Evolutionary conservation across 2,329 filamentous ascomycete species (phyloP).

Genomic region (Ophiostoma fasciatum): DNA sequence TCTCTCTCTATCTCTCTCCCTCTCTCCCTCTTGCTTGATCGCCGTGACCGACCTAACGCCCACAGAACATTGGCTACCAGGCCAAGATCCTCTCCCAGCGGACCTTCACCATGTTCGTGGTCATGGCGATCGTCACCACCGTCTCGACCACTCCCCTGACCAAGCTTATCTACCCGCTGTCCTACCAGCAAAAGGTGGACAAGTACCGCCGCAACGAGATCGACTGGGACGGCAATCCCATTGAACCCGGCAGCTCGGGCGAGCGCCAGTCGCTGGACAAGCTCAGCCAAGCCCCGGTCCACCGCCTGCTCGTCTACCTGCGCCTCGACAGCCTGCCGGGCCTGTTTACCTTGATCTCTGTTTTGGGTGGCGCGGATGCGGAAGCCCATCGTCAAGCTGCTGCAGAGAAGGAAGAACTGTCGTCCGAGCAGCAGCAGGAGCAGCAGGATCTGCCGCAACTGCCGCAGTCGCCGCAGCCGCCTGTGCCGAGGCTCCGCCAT

Average conservation of each 20-base stretch:
- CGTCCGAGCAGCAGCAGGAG: conserved; percentile 15
- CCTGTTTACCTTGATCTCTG: conserved; percentile 65
- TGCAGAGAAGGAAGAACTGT: not conserved
- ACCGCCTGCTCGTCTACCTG: conserved; percentile 62
- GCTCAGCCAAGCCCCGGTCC: conserved; percentile 29
- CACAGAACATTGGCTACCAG: conserved; percentile 58
- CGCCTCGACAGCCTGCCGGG: conserved; percentile 73
- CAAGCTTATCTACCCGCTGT: conserved; percentile 55
- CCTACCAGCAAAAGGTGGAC: conserved; percentile 37
- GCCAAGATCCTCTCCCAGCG: conserved; percentile 65
- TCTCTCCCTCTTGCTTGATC: too few species aligned
- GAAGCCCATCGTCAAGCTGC: too few species aligned
- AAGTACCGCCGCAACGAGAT: conserved; percentile 67
- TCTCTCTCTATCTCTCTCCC: conserved; percentile 7
- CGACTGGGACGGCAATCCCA: conserved; percentile 53
- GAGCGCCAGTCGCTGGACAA: conserved; percentile 16
- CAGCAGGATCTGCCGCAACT: too few species aligned
- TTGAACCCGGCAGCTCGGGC: conserved; percentile 18
- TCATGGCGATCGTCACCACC: conserved; percentile 82
- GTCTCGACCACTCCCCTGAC: conserved; percentile 71
- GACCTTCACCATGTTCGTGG: conserved; percentile 87
- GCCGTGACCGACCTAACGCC: too few species aligned
- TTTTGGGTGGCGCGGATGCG: conserved; percentile 45
- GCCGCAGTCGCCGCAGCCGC: conserved; percentile 6
- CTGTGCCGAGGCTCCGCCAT: conserved; percentile 25